Conservation (phyloP, 1,139 yeast species). For the Kazachstania sp. region DNA sequence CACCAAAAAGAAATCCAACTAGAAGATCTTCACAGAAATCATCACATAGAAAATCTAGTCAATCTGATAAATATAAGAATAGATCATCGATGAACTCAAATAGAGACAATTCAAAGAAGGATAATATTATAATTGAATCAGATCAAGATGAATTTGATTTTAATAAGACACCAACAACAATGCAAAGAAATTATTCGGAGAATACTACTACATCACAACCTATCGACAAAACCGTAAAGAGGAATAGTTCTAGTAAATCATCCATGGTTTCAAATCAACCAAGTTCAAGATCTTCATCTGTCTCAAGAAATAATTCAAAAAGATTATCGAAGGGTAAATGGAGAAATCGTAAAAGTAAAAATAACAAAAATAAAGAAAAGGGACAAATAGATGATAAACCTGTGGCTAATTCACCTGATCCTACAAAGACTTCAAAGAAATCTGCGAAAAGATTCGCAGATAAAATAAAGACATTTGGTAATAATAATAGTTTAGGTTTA, state of each 20-base stretch:
- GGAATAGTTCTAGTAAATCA: background rate
- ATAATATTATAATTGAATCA: background rate
- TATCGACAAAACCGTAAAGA: background rate
- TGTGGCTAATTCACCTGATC: background rate
- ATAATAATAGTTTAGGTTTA: slow-evolving; percentile 6
- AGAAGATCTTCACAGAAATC: background rate
- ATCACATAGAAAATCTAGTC: background rate
- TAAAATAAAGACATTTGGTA: slow-evolving; percentile 5
- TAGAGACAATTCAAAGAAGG: background rate
- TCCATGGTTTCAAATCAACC: background rate
- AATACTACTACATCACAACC: background rate
- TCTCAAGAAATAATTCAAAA: background rate
- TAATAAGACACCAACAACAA: background rate
- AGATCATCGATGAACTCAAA: background rate
- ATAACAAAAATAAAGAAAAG: background rate
- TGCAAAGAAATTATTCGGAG: background rate
- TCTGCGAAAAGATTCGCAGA: slow-evolving; percentile 3
- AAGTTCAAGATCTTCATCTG: background rate
- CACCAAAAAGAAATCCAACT: slow-evolving; percentile 6
- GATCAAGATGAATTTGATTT: background rate
- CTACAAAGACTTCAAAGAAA: background rate
- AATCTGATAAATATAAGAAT: background rate
- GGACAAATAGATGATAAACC: background rate
- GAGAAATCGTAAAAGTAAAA: background rate
- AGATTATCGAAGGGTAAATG: background rate